Percentiles rank a stretch among this genome's conserved stretches.
Conservation (phyloP, 1,284 basidiomycete species). For the Puccinia triticina region DNA sequence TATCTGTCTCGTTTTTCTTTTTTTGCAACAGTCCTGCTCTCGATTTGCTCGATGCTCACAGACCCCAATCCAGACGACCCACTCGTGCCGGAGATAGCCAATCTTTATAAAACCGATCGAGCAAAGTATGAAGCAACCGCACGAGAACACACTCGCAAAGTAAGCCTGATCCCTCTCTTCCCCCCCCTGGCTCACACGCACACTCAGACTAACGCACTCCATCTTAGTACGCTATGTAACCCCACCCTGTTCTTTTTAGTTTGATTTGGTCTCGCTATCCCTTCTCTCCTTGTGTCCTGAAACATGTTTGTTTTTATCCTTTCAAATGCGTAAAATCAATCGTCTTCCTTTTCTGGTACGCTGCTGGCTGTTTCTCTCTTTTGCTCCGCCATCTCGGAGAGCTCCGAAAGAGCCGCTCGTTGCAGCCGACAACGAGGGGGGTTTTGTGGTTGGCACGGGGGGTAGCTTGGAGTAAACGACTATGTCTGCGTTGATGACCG, state of each 20-base stretch:
- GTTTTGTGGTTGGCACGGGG: too few relatives aligned
- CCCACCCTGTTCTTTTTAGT: not conserved
- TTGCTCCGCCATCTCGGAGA: too few relatives aligned
- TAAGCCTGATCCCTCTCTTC: conserved; percentile 4
- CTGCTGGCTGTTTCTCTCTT: not conserved
- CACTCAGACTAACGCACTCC: not conserved
- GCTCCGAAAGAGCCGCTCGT: too few relatives aligned
- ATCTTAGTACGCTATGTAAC: conserved; percentile 13
- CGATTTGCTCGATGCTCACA: conserved; percentile 94
- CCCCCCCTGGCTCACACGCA: too few relatives aligned
- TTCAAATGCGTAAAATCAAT: conserved; percentile 17
- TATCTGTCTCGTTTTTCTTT: conserved; percentile 1
- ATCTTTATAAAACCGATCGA: conserved; percentile 94
- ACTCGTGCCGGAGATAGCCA: conserved; percentile 69
- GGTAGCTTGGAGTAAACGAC: too few relatives aligned
- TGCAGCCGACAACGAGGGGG: too few relatives aligned
- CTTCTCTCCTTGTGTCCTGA: not conserved
- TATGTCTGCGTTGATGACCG: too few relatives aligned
- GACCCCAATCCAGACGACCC: conserved; percentile 97
- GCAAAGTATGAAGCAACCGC: conserved; percentile 90
- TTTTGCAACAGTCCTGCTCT: conserved; percentile 72
- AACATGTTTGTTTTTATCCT: conserved; percentile 21
- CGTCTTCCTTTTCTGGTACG: not conserved
- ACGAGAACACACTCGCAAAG: conserved; percentile 66
- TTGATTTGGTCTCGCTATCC: not conserved